Conservation (phyloP, 2,329 filamentous ascomycete species). For the Chaetothyriales sp. region DNA sequence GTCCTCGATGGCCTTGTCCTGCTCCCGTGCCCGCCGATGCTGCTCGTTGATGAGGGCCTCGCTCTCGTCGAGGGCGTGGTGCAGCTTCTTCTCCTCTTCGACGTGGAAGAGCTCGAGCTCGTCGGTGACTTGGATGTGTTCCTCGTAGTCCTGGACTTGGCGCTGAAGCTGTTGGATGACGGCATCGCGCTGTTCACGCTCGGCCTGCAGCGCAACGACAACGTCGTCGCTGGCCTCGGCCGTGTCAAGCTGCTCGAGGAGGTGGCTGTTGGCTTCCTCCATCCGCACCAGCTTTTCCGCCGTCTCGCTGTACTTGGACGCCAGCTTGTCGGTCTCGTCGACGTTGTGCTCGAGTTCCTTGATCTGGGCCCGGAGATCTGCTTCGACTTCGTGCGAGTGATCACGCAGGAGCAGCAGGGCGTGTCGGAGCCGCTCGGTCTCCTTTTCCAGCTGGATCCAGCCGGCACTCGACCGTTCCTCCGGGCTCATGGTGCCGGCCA, state of each 20-base stretch:
- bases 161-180: slow-evolving; percentile 14
- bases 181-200: slow-evolving; percentile 50
- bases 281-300: slow-evolving; percentile 61
- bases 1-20: slow-evolving; percentile 69
- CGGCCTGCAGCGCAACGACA: slow-evolving; percentile 80
- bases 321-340: slow-evolving; percentile 51
- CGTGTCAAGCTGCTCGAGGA: slow-evolving; percentile 81
- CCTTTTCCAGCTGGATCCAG: slow-evolving; percentile 82
- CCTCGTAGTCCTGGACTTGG: slow-evolving; percentile 73
- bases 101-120: slow-evolving; percentile 86
- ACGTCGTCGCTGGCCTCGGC: slow-evolving; percentile 82
- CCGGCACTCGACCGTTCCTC: slow-evolving; percentile 78
- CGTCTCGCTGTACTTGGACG: slow-evolving; percentile 54
- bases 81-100: slow-evolving; percentile 61
- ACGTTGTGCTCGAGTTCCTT: slow-evolving; percentile 60
- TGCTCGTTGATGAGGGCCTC: slow-evolving; percentile 77
- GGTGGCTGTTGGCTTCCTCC: slow-evolving; percentile 66
- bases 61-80: slow-evolving; percentile 82
- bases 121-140: slow-evolving; percentile 80
- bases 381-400: slow-evolving; percentile 71
- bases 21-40: slow-evolving; percentile 54
- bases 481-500: slow-evolving; percentile 69
- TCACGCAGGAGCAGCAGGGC: slow-evolving; percentile 75
- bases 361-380: slow-evolving; percentile 62
- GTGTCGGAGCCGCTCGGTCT: slow-evolving; percentile 75